These are phyloP conservation scores for Pseudoturritis turrita DNA, from an alignment of 345 rosid species.

Conservation along the genomic window DNA sequence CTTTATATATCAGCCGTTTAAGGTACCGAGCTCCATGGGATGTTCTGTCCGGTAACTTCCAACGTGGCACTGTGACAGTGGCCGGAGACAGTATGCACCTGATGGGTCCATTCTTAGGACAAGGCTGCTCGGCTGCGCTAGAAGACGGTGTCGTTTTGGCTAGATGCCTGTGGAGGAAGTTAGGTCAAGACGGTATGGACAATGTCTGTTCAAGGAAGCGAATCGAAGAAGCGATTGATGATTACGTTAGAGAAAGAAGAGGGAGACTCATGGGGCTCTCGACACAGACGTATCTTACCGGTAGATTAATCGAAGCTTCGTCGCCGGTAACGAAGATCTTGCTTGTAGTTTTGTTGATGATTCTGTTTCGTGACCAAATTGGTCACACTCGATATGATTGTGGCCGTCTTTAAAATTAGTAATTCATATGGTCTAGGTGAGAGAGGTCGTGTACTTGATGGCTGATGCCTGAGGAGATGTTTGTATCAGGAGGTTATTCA, in stretches of 20 bases:
- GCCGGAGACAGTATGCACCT: conserved; percentile 52
- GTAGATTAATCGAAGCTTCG: conserved; percentile 19
- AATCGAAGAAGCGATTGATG: conserved; percentile 31
- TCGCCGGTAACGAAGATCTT: conserved; percentile 15
- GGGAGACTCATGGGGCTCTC: conserved; percentile 40
- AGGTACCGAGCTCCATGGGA: conserved; percentile 46
- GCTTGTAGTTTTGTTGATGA: conserved; percentile 3
- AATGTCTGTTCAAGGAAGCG: neutral
- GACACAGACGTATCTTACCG: conserved; percentile 42
- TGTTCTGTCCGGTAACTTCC: conserved; percentile 21
- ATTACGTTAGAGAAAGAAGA: conserved; percentile 40
- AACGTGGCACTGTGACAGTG: conserved; percentile 41
- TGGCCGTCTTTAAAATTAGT: conserved; percentile 21
- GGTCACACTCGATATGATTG: conserved; percentile 41
- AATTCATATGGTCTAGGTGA: neutral
- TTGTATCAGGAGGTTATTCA: neutral
- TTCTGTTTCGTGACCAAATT: conserved; percentile 32
- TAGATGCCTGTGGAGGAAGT: conserved; percentile 37
- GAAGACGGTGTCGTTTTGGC: conserved; percentile 56
- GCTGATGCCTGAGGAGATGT: no score
- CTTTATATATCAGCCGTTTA: conserved; percentile 32
- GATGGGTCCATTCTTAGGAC: conserved; percentile 54
- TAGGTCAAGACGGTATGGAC: conserved; percentile 6
- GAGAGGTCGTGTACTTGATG: neutral
- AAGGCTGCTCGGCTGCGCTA: conserved; percentile 41